Evolutionary conservation across 2,329 filamentous ascomycete species (phyloP).

Genomic region (Trichoderma atrobrunneum): DNA sequence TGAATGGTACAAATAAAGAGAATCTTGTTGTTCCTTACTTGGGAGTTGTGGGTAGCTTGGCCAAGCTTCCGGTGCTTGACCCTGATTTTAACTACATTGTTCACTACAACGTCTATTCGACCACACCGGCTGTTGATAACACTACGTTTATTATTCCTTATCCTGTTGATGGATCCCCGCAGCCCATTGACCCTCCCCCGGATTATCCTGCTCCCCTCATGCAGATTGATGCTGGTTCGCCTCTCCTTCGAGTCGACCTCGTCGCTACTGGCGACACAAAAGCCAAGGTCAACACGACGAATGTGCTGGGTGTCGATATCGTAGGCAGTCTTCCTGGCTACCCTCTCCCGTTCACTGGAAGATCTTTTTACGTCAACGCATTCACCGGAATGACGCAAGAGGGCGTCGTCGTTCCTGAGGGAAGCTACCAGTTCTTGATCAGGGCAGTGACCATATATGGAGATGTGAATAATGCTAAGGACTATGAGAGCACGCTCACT

Average conservation of each 20-base stretch:
- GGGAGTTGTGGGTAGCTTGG: constrained; percentile 33
- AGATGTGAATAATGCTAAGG: not conserved
- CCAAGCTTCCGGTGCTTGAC: not conserved
- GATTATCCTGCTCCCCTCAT: constrained; percentile 4
- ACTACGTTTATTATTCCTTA: not conserved
- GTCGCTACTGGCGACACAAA: not conserved
- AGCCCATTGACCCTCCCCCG: not conserved
- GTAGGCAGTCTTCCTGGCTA: not conserved
- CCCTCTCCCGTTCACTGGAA: not conserved
- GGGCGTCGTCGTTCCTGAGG: not conserved
- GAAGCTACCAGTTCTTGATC: not conserved
- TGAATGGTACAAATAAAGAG: constrained; percentile 40
- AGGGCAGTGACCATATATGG: not conserved
- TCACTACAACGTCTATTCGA: not conserved
- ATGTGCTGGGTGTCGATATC: not conserved
- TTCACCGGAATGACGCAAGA: constrained; percentile 8
- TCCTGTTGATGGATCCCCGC: not conserved
- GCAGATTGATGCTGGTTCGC: not conserved
- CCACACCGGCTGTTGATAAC: not conserved
- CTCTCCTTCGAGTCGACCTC: not conserved
- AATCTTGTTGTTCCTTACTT: constrained; percentile 41
- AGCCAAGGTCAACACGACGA: constrained; percentile 8
- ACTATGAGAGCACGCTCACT: not conserved
- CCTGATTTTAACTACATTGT: constrained; percentile 2
- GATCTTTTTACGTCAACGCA: not conserved